Evolutionary conservation across 2,329 filamentous ascomycete genomes (phyloP).

Genomic region (Lasiodiplodia gonubiensis): DNA sequence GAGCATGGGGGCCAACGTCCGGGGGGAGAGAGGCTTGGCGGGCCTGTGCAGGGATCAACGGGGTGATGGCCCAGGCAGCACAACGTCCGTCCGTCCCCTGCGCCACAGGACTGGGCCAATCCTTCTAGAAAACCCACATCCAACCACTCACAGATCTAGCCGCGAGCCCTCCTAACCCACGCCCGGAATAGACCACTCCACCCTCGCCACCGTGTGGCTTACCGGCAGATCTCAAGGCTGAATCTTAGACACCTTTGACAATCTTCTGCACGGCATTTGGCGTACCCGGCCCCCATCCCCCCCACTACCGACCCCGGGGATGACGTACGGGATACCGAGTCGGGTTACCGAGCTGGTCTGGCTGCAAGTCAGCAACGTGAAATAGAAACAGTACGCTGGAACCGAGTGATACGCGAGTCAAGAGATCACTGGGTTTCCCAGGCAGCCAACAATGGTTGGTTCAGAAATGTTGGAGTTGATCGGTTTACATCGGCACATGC

Average conservation of each 20-base stretch:
- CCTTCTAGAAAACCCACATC: neutral
- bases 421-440: neutral
- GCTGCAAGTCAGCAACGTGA: neutral
- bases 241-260: neutral
- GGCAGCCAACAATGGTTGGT: neutral
- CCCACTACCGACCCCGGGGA: neutral
- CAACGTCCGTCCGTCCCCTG: neutral
- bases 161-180: neutral
- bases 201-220: constrained; percentile 5
- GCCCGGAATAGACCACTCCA: neutral
- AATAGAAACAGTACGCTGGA: neutral
- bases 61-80: neutral
- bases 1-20: neutral
- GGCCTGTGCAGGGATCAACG: neutral
- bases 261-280: neutral
- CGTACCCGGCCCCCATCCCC: neutral
- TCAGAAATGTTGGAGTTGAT: neutral
- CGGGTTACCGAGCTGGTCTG: neutral
- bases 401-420: neutral
- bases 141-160: neutral
- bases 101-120: neutral
- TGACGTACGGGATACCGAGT: constrained; percentile 5
- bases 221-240: neutral
- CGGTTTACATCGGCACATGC: neutral
- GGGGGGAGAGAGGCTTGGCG: neutral